Conservation (phyloP, 768 basidiomycete genomes). For the Dacryopinax primogenitus region DNA sequence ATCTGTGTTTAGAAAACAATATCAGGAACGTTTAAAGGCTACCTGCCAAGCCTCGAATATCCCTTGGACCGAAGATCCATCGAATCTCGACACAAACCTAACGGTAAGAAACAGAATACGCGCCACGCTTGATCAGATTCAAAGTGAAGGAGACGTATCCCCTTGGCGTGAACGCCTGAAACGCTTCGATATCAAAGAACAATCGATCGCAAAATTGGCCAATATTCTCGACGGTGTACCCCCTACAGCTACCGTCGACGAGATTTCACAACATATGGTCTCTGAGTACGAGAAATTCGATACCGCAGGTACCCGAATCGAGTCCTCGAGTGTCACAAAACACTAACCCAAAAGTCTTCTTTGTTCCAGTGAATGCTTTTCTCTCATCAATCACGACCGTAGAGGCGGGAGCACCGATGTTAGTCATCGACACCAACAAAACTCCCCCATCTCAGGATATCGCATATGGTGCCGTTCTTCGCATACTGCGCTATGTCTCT, state of each 20-base stretch:
- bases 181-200: background rate
- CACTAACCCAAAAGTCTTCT: background rate
- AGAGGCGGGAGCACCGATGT: background rate
- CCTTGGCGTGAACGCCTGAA: background rate
- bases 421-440: background rate
- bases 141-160: background rate
- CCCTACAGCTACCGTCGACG: background rate
- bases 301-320: background rate
- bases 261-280: background rate
- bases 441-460: conserved; percentile 8
- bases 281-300: background rate
- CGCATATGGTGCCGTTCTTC: conserved; percentile 23
- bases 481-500: conserved; percentile 54
- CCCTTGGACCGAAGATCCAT: conserved; percentile 50
- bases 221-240: background rate
- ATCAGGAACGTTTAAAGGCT: conserved; percentile 65
- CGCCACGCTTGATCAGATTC: conserved; percentile 26
- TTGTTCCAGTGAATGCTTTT: background rate
- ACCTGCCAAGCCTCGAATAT: conserved; percentile 56
- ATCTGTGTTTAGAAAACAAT: no score
- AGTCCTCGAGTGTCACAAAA: background rate
- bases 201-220: background rate
- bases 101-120: conserved; percentile 65
- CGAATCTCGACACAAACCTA: conserved; percentile 61
- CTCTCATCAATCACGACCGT: background rate